Evolutionary conservation across 805 yeast species (phyloP).

Genomic region (Priceomyces medius): DNA sequence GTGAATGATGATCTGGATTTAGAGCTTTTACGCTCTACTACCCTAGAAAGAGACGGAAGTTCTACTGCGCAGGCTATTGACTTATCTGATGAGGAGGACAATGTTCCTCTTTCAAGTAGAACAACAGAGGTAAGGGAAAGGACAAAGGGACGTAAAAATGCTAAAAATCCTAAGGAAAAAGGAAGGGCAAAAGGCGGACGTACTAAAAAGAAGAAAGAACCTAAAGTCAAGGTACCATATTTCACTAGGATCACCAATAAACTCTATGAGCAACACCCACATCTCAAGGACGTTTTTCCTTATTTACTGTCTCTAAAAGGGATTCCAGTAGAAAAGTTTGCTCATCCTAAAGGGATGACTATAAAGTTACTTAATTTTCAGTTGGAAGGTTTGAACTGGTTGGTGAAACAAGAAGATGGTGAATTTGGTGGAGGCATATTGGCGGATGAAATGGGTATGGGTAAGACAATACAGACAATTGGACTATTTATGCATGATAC

Average conservation of each 20-base stretch:
- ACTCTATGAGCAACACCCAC: slow-evolving; percentile 76
- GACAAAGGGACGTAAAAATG: slow-evolving; percentile 17
- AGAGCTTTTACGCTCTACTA: slow-evolving; percentile 23
- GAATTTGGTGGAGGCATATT: slow-evolving; percentile 84
- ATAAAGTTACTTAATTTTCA: slow-evolving; percentile 84
- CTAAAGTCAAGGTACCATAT: slow-evolving; percentile 61
- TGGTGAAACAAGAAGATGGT: slow-evolving; percentile 74
- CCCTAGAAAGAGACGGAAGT: slow-evolving; percentile 20
- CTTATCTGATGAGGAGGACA: slow-evolving; percentile 28
- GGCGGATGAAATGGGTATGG: slow-evolving; percentile 99
- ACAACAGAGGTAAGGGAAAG: neutral
- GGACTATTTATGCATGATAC: slow-evolving; percentile 75
- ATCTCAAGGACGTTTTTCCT: slow-evolving; percentile 69
- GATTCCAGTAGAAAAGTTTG: slow-evolving; percentile 54
- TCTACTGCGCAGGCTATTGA: slow-evolving; percentile 24
- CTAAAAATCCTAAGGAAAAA: slow-evolving; percentile 2
- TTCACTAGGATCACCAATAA: slow-evolving; percentile 67
- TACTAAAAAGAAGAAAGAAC: slow-evolving; percentile 33
- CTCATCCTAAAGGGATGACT: slow-evolving; percentile 78
- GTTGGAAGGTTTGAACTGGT: slow-evolving; percentile 90
- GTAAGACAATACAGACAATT: slow-evolving; percentile 95
- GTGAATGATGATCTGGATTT: slow-evolving; percentile 21
- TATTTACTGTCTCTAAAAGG: slow-evolving; percentile 49
- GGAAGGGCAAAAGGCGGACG: slow-evolving; percentile 13
- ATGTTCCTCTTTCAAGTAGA: slow-evolving; percentile 20